phyloP scores from a whole-genome alignment of 2,329 filamentous ascomycete species.

The Epicoccum nigrum region DNA sequence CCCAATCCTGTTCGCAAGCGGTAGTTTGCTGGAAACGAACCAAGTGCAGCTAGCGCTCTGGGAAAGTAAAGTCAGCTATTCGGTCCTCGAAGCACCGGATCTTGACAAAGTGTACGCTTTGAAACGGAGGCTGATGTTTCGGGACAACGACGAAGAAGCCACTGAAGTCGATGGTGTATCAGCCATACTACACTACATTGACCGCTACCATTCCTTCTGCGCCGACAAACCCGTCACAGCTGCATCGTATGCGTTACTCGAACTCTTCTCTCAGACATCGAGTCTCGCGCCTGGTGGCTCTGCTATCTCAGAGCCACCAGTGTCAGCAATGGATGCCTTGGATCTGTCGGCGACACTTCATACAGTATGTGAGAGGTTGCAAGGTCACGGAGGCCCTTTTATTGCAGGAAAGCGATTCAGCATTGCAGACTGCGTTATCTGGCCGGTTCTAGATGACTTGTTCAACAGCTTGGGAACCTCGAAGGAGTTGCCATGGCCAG shows the following conservation, averaged over 20 bases:
- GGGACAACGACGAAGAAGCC: slow-evolving; percentile 44
- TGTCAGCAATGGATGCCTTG: background rate
- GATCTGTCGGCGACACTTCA: slow-evolving; percentile 25
- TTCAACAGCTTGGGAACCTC: slow-evolving; percentile 30
- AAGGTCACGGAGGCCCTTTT: slow-evolving; percentile 28
- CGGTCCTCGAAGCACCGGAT: slow-evolving; percentile 23
- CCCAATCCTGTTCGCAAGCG: slow-evolving; percentile 49
- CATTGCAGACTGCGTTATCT: slow-evolving; percentile 42
- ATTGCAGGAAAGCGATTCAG: slow-evolving; percentile 41
- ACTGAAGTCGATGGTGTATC: slow-evolving; percentile 36
- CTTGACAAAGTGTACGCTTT: slow-evolving; percentile 23
- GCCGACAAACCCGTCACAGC: slow-evolving; percentile 25
- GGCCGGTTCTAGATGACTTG: slow-evolving; percentile 41
- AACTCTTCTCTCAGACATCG: slow-evolving; percentile 18
- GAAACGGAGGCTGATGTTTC: slow-evolving; percentile 34
- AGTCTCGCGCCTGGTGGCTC: slow-evolving; percentile 27
- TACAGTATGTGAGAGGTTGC: slow-evolving; percentile 29
- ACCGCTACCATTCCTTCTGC: slow-evolving; percentile 37
- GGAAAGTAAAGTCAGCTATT: slow-evolving; percentile 31
- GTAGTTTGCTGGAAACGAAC: slow-evolving; percentile 36
- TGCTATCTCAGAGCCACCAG: slow-evolving; percentile 7
- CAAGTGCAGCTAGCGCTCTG: slow-evolving; percentile 43
- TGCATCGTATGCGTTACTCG: slow-evolving; percentile 28
- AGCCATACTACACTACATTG: slow-evolving; percentile 44
- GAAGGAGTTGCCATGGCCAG: slow-evolving; percentile 26